phyloP scores from a whole-genome alignment of 2,329 filamentous ascomycete genomes.

The Fusarium buxicola region DNA sequence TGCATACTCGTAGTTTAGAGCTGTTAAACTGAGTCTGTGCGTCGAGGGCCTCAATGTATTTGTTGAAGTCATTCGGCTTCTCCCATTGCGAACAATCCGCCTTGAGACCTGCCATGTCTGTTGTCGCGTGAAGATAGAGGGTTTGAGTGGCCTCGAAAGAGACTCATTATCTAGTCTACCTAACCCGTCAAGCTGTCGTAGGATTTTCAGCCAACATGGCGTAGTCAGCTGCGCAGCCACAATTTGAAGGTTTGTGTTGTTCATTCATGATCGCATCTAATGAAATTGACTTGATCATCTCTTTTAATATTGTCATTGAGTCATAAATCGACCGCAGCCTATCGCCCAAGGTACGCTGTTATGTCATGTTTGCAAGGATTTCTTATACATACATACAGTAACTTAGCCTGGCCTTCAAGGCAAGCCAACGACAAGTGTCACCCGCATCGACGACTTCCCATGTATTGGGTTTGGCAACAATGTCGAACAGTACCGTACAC shows the following conservation, averaged over 20 bases:
- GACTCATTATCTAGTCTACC: not conserved
- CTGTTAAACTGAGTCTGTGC: slow-evolving; percentile 6
- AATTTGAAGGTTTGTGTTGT: not conserved
- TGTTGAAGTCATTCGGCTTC: slow-evolving; percentile 22
- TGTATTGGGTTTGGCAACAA: not conserved
- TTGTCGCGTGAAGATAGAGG: not conserved
- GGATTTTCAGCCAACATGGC: not conserved
- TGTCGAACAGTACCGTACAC: not conserved
- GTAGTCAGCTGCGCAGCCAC: not conserved
- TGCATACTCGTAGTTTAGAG: slow-evolving; percentile 7
- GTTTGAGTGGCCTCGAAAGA: not conserved
- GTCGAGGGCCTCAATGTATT: slow-evolving; percentile 13
- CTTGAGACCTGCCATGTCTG: not conserved
- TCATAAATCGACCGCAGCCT: not conserved
- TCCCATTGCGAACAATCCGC: slow-evolving; percentile 9
- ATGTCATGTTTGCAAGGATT: not conserved
- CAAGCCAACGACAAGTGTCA: not conserved
- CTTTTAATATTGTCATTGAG: not conserved
- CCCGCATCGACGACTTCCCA: not conserved
- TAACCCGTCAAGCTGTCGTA: not conserved
- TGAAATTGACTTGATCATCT: too few species aligned
- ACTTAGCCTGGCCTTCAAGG: not conserved
- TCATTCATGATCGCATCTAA: too few species aligned
- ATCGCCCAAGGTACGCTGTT: not conserved
- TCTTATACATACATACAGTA: not conserved